Conservation (phyloP, 257 asterid species). For the Mentha longifolia region DNA sequence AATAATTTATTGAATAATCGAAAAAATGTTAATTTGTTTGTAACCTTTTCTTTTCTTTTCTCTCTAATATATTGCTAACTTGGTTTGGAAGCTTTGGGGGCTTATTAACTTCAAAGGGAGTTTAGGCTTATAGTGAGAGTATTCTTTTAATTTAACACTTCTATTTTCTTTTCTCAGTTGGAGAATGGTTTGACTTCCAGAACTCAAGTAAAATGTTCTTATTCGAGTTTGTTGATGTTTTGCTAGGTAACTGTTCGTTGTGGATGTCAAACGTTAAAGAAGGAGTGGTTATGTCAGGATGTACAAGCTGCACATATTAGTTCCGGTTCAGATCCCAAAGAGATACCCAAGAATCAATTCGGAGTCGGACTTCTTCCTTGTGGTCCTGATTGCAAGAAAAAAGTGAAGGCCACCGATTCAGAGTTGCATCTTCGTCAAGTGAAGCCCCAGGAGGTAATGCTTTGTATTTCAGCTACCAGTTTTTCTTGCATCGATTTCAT, state of each 20-base stretch:
- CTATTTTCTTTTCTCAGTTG: no score
- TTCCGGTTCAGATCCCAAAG: conserved; percentile 67
- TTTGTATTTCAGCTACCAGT: not conserved
- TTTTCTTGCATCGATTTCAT: not conserved
- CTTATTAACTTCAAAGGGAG: no score
- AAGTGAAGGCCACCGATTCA: conserved; percentile 57
- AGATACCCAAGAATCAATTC: conserved; percentile 63
- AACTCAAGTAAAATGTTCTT: conserved; percentile 6
- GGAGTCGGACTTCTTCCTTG: conserved; percentile 86
- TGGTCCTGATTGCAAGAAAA: conserved; percentile 66
- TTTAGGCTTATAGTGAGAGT: no score
- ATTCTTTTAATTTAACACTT: no score
- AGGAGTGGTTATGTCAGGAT: conserved; percentile 79
- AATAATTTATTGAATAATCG: no score
- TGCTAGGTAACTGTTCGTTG: conserved; percentile 79
- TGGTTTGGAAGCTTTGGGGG: no score
- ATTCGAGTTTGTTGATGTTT: conserved; percentile 24
- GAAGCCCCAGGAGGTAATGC: conserved; percentile 64
- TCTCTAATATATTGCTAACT: no score
- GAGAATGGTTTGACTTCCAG: not conserved
- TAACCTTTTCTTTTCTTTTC: no score
- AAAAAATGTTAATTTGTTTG: no score
- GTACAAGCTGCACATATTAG: conserved; percentile 69
- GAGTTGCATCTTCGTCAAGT: conserved; percentile 73
- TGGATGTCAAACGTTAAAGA: conserved; percentile 77